phyloP scores from a whole-genome alignment of 805 yeast species.

The Candida nitratophila region DNA sequence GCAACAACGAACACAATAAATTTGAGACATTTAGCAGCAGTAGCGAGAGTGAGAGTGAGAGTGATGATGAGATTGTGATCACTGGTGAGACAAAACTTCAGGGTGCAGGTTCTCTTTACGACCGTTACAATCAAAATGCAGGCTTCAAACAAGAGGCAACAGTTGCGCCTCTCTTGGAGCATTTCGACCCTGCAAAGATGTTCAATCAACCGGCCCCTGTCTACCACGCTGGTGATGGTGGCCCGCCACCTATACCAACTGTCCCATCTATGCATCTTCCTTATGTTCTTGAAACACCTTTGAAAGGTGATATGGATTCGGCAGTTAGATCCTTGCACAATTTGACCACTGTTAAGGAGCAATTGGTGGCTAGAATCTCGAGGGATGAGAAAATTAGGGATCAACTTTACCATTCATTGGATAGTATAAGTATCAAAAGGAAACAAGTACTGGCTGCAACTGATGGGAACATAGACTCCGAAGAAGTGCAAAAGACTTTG shows the following conservation, averaged over 20 bases:
- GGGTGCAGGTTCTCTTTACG: neutral
- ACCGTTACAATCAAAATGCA: too few relatives aligned
- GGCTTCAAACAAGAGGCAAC: too few relatives aligned
- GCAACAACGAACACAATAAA: too few relatives aligned
- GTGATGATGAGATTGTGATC: conserved; percentile 5
- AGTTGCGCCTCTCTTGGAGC: too few relatives aligned
- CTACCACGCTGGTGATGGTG: neutral
- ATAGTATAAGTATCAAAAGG: neutral
- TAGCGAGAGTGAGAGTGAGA: neutral
- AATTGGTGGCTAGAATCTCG: neutral
- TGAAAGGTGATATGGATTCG: neutral
- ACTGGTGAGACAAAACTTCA: neutral
- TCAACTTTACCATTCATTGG: neutral
- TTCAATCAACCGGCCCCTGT: neutral
- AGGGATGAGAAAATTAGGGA: neutral
- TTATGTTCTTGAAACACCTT: neutral
- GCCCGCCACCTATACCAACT: neutral
- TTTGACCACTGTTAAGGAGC: neutral
- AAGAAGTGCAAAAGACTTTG: neutral
- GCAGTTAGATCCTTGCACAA: neutral
- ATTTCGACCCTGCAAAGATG: too few relatives aligned
- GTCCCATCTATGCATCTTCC: neutral
- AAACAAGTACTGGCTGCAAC: neutral
- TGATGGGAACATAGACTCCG: neutral
- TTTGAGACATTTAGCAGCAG: too few relatives aligned